Base-by-base conservation (phyloP, 1,284 basidiomycete genomes). In the Trametes sp. region DNA sequence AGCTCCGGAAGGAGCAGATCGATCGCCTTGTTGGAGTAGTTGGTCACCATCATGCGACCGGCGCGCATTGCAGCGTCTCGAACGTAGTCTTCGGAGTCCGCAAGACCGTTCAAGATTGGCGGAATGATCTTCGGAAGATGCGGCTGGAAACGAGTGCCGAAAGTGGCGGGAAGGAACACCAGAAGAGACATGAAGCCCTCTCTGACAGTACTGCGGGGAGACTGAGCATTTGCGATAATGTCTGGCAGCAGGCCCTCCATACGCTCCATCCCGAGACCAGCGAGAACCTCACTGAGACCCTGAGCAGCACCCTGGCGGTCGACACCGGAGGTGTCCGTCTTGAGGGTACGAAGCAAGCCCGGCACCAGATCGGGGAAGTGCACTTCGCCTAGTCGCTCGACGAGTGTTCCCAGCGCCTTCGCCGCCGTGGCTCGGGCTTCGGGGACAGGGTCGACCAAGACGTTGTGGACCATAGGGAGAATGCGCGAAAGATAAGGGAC, bases 151-250 rank as follows among this genome's bases (percentile, higher is more conserved):
- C 97, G 91, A 60, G 88, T 87, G 24, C 98, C 98, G 71, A 99
- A 99, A 0, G 97, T 99, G 2, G 96, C 92, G 1, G 98, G 98
- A 11, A 99, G 81, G 80, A 93, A 99, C 35, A 99, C 96, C 53
- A 99, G 87, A 26, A 99, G 81, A 2, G 96, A 98, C 87, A 99
- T 98, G 82, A 98, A 98, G 26, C 98, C 98, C 83, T 99, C 98
- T 55, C 96, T 88, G 42, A 99, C 95, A 57, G 96, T 97, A 29
- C 96, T 86, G 24, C 94, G 84, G 6, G 94, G 91, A 57, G 94
- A 97, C 69, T 94, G 88, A 1, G 96, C 94, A 76, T 95, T 98
- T 45, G 87, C 87, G 70, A 99, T 93, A 73, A 99, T 95, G 69
- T 98, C 95, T 0, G 98, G 98, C 8, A 99, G 84, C 5, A 99